Evolutionary conservation across 495 filamentous ascomycete species (phyloP).

Genomic region (Trichoderma orchidacearum): DNA sequence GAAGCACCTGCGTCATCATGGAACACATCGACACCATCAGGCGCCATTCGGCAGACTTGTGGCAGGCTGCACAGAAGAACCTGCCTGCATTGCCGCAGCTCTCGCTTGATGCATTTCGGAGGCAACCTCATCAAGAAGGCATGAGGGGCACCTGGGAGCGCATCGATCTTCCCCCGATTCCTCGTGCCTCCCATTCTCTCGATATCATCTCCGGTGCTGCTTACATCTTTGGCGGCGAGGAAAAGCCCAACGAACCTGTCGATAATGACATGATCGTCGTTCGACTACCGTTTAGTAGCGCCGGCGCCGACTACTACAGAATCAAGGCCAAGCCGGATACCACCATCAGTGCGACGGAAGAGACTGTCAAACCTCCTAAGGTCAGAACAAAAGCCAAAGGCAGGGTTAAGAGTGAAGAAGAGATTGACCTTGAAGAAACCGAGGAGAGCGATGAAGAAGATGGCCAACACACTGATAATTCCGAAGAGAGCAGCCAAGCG

Average conservation of each 20-base stretch:
- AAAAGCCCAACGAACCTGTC: conserved; percentile 33
- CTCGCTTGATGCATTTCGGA: neutral
- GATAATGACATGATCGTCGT: conserved; percentile 61
- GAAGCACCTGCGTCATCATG: neutral
- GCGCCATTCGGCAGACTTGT: conserved; percentile 29
- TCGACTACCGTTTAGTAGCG: conserved; percentile 38
- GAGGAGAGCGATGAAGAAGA: conserved; percentile 4
- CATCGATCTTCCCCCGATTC: conserved; percentile 38
- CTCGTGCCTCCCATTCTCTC: conserved; percentile 56
- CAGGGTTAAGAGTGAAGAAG: conserved; percentile 24
- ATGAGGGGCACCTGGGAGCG: conserved; percentile 47
- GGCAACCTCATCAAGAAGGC: neutral
- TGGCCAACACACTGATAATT: neutral
- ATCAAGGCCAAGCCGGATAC: conserved; percentile 27
- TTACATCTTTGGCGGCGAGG: conserved; percentile 58
- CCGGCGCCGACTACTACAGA: conserved; percentile 41
- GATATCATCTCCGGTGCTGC: conserved; percentile 51
- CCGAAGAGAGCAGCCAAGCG: neutral
- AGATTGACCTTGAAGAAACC: conserved; percentile 6
- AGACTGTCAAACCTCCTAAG: neutral
- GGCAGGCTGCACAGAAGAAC: conserved; percentile 23
- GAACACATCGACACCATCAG: conserved; percentile 32
- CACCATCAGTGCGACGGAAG: conserved; percentile 14
- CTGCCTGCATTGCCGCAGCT: conserved; percentile 8
- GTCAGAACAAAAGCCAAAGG: conserved; percentile 12